Evolutionary conservation across 257 asterid genomes (phyloP).

Genomic region (Jacaranda mimosifolia): DNA sequence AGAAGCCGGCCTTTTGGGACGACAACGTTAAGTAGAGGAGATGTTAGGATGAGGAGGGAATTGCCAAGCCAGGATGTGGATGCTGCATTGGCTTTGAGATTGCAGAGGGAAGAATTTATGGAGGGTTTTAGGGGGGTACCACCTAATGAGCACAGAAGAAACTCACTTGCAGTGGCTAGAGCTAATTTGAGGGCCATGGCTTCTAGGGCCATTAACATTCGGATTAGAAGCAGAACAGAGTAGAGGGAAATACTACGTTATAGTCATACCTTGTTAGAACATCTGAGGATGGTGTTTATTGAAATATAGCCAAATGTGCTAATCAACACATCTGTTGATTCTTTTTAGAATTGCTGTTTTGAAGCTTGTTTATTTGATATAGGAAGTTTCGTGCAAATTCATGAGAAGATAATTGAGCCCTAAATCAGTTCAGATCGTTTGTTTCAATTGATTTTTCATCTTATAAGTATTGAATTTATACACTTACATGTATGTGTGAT

Average conservation of each 20-base stretch:
- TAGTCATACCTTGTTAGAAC: not conserved
- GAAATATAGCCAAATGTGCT: not conserved
- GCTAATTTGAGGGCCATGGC: constrained; percentile 95
- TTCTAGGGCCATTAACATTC: constrained; percentile 62
- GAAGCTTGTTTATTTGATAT: not conserved
- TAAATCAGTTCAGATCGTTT: no score
- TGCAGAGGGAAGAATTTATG: constrained; percentile 95
- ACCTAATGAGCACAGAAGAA: constrained; percentile 41
- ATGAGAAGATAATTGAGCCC: no score
- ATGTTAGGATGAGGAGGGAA: constrained; percentile 39
- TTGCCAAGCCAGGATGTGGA: constrained; percentile 79
- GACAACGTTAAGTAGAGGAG: constrained; percentile 25
- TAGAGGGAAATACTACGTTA: not conserved
- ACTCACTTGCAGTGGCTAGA: constrained; percentile 64
- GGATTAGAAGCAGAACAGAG: constrained; percentile 43
- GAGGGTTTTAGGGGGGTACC: constrained; percentile 47
- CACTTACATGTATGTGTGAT: no score
- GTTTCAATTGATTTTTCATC: no score
- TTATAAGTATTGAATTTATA: no score
- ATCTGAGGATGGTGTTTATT: not conserved
- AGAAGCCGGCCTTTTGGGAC: constrained; percentile 23
- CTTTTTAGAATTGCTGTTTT: not conserved
- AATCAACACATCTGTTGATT: not conserved
- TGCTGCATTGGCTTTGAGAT: constrained; percentile 89
- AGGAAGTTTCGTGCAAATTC: no score